Conservation (phyloP, 192 early-diverging fungal species). For the Backusella macrospora region DNA sequence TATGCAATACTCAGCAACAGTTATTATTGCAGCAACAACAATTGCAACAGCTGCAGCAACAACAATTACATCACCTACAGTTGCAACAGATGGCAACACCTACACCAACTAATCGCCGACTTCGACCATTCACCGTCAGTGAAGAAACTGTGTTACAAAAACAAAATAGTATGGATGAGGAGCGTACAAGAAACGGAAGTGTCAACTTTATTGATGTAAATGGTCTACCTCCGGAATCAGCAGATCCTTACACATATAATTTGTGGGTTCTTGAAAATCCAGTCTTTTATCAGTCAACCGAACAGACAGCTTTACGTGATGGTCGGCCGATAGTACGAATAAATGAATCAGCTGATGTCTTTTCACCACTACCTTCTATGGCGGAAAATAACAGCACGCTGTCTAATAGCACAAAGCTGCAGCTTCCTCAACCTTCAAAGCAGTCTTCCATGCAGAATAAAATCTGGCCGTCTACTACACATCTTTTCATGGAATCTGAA, state of each 20-base stretch:
- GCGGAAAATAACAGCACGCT: not conserved
- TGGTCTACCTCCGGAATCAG: not conserved
- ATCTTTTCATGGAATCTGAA: slow-evolving; percentile 3
- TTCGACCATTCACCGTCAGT: not conserved
- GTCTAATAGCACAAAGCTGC: not conserved
- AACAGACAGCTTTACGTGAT: not conserved
- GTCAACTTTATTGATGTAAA: not conserved
- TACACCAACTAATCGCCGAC: not conserved
- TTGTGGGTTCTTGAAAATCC: not conserved
- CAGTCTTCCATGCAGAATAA: not conserved
- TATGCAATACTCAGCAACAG: not conserved
- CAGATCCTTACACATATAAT: not conserved
- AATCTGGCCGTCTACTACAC: not conserved
- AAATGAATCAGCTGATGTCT: not conserved
- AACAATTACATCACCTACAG: not conserved
- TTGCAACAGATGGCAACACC: slow-evolving; percentile 1
- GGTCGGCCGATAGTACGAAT: not conserved
- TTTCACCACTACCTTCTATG: not conserved
- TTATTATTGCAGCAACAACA: slow-evolving; percentile 4
- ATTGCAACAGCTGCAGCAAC: not conserved
- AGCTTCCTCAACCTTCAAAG: slow-evolving; percentile 5
- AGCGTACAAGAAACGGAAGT: not conserved
- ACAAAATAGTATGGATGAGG: not conserved
- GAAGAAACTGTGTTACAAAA: not conserved
- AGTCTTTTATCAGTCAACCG: not conserved